Base-by-base conservation (phyloP, 2,329 filamentous ascomycete species). In the Aspergillus quadrilineatus region DNA sequence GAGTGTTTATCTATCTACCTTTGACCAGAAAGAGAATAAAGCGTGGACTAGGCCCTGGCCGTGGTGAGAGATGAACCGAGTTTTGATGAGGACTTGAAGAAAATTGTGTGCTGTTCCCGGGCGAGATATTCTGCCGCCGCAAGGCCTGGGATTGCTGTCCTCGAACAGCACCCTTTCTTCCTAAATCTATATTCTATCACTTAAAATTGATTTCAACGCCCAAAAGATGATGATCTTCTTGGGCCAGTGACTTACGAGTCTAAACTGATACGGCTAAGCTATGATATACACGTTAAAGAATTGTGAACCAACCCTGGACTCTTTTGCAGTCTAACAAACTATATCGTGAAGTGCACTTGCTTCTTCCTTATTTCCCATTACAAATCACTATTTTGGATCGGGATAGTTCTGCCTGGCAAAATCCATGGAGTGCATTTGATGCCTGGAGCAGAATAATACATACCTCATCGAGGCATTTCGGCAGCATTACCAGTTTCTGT, bases 191-290 rank as follows among this genome's bases (percentile, higher is more conserved):
- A 22, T 3, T 22, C 22, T 17, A 44, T 29, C 10, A 26, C 5
- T 29, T 29, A 15, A 34, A 37, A n/a, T n/a, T 50, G 36, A 30
- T 39, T 34, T 30, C 30, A 37, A 28, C n/a, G 22, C 12, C 48
- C 28, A 50, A 17, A 29, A 28, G 14, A 17, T 26, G 14, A 29
- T 12, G 22, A 49, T 49, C 22, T 49, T 26, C 10, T 45, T 45
- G 43, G 22, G 22, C 22, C 22, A 22, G 22, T 22, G 22, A 22
- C 22, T 2, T 22, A 22, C 22, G 22, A 22, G 22, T 22, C 22
- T 22, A 46, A 41, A 48, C 42, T 5, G 36, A 51, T 10, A 52
- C 36, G 36, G 54, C 15, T 43, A 52, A 45, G 37, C 39, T 29
- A 22, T 22, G 22, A 22, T 22, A 22, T 22, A 22, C 22, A 22